Base-by-base conservation (phyloP, 768 basidiomycete genomes). In the Inosperma sp. region DNA sequence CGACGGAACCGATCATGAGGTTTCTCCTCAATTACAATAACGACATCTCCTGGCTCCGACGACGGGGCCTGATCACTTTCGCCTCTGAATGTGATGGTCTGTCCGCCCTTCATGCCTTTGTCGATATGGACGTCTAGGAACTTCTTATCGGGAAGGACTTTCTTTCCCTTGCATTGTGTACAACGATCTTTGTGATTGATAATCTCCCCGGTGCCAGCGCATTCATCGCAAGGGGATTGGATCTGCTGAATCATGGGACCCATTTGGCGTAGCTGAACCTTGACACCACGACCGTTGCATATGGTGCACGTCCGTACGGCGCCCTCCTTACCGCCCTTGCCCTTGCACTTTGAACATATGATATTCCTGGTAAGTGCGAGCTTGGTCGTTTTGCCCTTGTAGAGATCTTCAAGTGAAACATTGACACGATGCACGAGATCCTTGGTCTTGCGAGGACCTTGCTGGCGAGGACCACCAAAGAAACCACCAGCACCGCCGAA, bases 241-340 rank as follows among this genome's bases (percentile, higher is more conserved):
- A 98, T 90, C 72, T 99, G 95, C 70, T 99, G 96, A 60, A 99
- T 91, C 96, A 99, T 99, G 4, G 96, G 96, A 22, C 96, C 96
- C 83, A 99, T 89, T 68, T 98, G 96, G 54, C 96, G 88, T 54
- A 98, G 73, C 45, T 87, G 91, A 63, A 97, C 70, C 66, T 85
- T 89, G 74, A 94, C 72, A 61, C 96, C 96, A 57, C 92, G 90
- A 50, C 96, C 96, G 62, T 73, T 78, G 73, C 96, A 99, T 12
- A 73, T 62, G 35, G 66, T 56, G 71, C 96, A 99, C 22, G 76
- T 62, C 65, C 84, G 81, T 56, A 96, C 92, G 45, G 96, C 89
- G 49, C 95, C 96, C 14, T 96, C 94, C 71, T 98, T 98, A 49
- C 96, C 96, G 41, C 96, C 96, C 66, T 88, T 93, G 62, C 96